phyloP scores from a whole-genome alignment of 2,329 filamentous ascomycete genomes.

The Epichloe sibirici region DNA sequence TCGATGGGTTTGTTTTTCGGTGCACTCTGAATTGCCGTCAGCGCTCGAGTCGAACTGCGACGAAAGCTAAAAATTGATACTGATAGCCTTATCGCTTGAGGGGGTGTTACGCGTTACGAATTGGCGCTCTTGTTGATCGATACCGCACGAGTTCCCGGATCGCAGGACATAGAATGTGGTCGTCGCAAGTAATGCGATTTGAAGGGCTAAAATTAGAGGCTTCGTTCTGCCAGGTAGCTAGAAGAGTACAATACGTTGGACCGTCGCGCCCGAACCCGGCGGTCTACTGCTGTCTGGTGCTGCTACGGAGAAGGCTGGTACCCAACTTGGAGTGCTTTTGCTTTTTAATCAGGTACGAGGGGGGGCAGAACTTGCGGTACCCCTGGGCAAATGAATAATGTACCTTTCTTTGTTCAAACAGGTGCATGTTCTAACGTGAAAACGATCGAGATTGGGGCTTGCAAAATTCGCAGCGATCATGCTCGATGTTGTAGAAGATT shows the following conservation, averaged over 20 bases:
- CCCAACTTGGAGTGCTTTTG: too few species aligned
- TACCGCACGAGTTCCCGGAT: neutral
- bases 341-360: too few species aligned
- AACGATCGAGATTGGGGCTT: too few species aligned
- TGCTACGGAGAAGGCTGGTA: too few species aligned
- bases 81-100: neutral
- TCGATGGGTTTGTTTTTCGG: neutral
- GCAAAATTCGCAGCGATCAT: too few species aligned
- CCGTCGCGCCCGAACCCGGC: too few species aligned
- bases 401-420: too few species aligned
- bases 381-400: too few species aligned
- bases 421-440: too few species aligned
- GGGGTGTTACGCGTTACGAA: neutral
- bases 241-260: too few species aligned
- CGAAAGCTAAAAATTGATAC: neutral
- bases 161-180: neutral
- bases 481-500: too few species aligned
- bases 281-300: neutral
- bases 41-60: neutral
- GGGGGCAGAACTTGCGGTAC: too few species aligned
- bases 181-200: neutral
- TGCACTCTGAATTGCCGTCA: neutral
- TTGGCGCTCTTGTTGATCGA: neutral
- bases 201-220: neutral
- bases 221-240: neutral